A percentile compares a stretch with the other conserved stretches of the same genome.
Evolutionary conservation across 1,139 yeast genomes (phyloP).

Genomic region (Scheffersomyces illinoinensis): DNA sequence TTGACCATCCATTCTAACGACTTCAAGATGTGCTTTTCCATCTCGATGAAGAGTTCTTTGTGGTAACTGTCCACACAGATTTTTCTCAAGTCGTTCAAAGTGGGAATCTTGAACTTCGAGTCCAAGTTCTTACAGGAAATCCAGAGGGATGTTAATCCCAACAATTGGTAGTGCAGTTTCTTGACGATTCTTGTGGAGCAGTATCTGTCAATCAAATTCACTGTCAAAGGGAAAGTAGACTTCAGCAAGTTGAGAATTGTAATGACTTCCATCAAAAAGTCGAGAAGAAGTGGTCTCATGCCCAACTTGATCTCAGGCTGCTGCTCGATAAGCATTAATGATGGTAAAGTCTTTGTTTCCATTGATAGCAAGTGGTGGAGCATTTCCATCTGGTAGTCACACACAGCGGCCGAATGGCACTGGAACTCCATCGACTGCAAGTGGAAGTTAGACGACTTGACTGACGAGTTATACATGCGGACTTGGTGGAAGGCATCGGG

Average conservation of each 20-base stretch:
- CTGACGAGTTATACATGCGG: conserved; percentile 30
- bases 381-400: conserved; percentile 45
- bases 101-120: conserved; percentile 64
- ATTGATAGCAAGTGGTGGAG: conserved; percentile 36
- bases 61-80: conserved; percentile 67
- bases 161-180: conserved; percentile 60
- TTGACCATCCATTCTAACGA: conserved; percentile 57
- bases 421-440: conserved; percentile 36
- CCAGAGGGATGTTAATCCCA: conserved; percentile 76
- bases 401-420: conserved; percentile 38
- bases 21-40: conserved; percentile 68
- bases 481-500: conserved; percentile 43
- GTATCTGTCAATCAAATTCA: conserved; percentile 54
- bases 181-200: conserved; percentile 51
- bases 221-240: conserved; percentile 56
- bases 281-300: conserved; percentile 52
- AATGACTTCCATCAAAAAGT: conserved; percentile 55
- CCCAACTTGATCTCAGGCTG: conserved; percentile 53
- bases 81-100: conserved; percentile 53
- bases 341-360: conserved; percentile 38
- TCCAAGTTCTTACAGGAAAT: conserved; percentile 72
- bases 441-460: conserved; percentile 34
- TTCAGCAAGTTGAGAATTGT: conserved; percentile 49
- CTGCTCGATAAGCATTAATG: conserved; percentile 44
- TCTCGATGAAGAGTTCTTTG: conserved; percentile 59